phyloP scores from a whole-genome alignment of 2,329 filamentous ascomycete genomes.

The Dryadomyces quercivorus region DNA sequence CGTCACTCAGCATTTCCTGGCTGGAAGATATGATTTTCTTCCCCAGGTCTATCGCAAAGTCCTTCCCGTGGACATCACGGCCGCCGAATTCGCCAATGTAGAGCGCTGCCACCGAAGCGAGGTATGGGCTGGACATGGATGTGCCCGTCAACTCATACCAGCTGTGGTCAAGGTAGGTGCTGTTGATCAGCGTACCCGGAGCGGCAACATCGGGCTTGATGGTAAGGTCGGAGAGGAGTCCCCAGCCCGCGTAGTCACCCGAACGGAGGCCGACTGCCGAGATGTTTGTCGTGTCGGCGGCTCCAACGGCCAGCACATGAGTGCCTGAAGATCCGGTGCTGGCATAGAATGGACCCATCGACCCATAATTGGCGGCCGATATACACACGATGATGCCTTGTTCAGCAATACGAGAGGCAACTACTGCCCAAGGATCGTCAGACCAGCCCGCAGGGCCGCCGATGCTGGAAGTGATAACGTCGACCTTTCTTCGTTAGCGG shows the following conservation, averaged over 20 bases:
- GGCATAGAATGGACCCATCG: constrained; percentile 2
- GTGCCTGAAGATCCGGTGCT: constrained; percentile 21
- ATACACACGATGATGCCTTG: constrained; percentile 40
- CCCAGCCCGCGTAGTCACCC: constrained; percentile 27
- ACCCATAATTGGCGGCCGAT: constrained; percentile 36
- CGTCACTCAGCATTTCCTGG: constrained; percentile 16
- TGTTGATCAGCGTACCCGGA: constrained; percentile 31
- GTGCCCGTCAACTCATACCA: constrained; percentile 26
- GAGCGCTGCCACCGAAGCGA: constrained; percentile 30
- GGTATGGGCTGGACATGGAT: constrained; percentile 34
- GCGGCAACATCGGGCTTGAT: constrained; percentile 31
- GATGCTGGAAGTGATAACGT: constrained; percentile 45
- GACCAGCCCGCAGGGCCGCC: constrained; percentile 38
- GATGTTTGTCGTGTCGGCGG: constrained; percentile 22
- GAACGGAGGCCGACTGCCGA: constrained; percentile 23
- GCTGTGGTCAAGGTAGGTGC: constrained; percentile 23
- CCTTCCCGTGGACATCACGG: constrained; percentile 17
- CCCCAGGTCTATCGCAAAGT: constrained; percentile 17
- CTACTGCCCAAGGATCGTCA: constrained; percentile 36
- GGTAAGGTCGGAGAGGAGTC: constrained; percentile 28
- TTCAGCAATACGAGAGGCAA: constrained; percentile 39
- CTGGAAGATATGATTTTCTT: constrained; percentile 22
- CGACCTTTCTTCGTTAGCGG: constrained; percentile 17
- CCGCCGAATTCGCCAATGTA: constrained; percentile 23
- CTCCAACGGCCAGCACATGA: constrained; percentile 30